Conservation (phyloP, 2,329 filamentous ascomycete genomes). For the Phymatotrichopsis omnivora region DNA sequence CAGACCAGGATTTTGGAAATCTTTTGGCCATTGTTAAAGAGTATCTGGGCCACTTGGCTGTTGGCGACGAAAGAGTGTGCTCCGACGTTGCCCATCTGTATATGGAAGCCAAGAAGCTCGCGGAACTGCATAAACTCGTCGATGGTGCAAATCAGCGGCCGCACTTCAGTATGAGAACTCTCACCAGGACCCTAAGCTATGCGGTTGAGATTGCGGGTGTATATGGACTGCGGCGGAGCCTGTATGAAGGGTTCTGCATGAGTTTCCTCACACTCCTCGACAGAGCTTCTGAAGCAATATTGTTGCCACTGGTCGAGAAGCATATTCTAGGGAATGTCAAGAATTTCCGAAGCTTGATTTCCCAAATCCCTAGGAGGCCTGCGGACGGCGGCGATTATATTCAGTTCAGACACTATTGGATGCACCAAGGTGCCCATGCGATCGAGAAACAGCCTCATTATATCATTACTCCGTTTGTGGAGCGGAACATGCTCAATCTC, state of each 20-base stretch:
- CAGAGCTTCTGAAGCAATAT: constrained; percentile 64
- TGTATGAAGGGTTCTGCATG: constrained; percentile 97
- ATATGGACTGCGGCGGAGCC: constrained; percentile 73
- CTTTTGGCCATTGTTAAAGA: constrained; percentile 78
- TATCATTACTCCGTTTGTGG: constrained; percentile 91
- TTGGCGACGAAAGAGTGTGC: constrained; percentile 61
- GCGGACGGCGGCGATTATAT: constrained; percentile 68
- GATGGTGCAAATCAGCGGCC: constrained; percentile 94
- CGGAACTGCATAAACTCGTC: constrained; percentile 72
- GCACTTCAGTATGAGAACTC: constrained; percentile 89
- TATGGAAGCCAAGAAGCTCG: constrained; percentile 71
- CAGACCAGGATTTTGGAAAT: constrained; percentile 77
- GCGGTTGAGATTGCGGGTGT: constrained; percentile 72
- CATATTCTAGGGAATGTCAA: constrained; percentile 63
- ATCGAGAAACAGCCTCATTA: constrained; percentile 73
- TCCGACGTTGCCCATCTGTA: constrained; percentile 81
- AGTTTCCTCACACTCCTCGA: constrained; percentile 87
- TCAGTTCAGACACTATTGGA: constrained; percentile 82
- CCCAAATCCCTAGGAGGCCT: constrained; percentile 67
- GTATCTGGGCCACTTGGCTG: constrained; percentile 65
- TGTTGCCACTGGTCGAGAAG: constrained; percentile 69
- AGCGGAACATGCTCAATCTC: constrained; percentile 86
- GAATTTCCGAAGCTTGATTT: constrained; percentile 62
- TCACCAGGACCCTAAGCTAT: constrained; percentile 83
- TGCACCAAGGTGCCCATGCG: constrained; percentile 60